Percentiles rank a stretch among this genome's conserved stretches.
Conservation (phyloP, 129 eudicot species). For the Ambrosia artemisiifolia region DNA sequence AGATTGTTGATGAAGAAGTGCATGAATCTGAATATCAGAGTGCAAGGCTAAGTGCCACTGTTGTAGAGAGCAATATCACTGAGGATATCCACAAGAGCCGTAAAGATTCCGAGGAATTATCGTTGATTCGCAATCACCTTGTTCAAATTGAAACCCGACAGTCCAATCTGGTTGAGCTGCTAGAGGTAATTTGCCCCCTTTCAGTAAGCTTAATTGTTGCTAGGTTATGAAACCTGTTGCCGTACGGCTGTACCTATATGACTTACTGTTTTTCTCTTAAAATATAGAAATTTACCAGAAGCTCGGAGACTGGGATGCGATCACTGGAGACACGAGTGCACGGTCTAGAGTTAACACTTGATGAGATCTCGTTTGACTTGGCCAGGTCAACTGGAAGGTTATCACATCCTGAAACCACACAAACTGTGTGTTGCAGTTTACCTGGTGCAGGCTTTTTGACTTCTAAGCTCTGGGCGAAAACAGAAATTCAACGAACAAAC, state of each 20-base stretch:
- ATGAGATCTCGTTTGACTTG: slow-evolving; percentile 79
- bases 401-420: slow-evolving; percentile 39
- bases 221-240: neutral
- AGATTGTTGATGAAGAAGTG: slow-evolving; percentile 37
- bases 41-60: slow-evolving; percentile 42
- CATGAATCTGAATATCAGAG: slow-evolving; percentile 39
- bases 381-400: slow-evolving; percentile 75
- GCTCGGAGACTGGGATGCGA: slow-evolving; percentile 73
- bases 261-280: neutral
- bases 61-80: slow-evolving; percentile 41
- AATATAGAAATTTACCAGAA: slow-evolving; percentile 68
- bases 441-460: slow-evolving; percentile 76
- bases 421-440: slow-evolving; percentile 65
- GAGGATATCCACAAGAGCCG: slow-evolving; percentile 39
- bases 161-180: slow-evolving; percentile 66
- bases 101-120: slow-evolving; percentile 64
- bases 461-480: slow-evolving; percentile 69
- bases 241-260: neutral
- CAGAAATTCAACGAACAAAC: slow-evolving; percentile 39
- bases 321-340: slow-evolving; percentile 83
- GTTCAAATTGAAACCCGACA: slow-evolving; percentile 84
- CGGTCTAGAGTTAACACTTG: slow-evolving; percentile 73
- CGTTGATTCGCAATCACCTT: slow-evolving; percentile 83
- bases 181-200: slow-evolving; percentile 54
- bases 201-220: neutral